Evolutionary conservation across 305 asterid species (phyloP).

Genomic region (Rubia tinctorum): DNA sequence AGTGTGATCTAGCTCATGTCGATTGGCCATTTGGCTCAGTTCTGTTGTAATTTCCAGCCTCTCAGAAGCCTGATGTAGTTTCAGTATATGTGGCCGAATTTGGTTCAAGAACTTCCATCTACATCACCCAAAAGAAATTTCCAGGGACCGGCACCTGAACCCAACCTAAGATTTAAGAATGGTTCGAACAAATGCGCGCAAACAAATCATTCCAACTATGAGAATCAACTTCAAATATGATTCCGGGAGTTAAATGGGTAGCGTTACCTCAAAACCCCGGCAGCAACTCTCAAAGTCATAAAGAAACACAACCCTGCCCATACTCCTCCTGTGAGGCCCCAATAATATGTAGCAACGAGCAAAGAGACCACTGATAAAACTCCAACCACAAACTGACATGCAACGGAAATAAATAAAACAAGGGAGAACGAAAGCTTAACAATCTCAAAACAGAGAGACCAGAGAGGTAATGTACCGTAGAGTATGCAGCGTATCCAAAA

Average conservation of each 20-base stretch:
- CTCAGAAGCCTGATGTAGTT: not conserved
- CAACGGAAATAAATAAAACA: slow-evolving; percentile 12
- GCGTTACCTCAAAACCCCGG: slow-evolving; percentile 65
- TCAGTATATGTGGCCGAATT: not conserved
- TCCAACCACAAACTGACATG: slow-evolving; percentile 61
- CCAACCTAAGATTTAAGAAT: slow-evolving; percentile 43
- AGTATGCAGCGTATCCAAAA: slow-evolving; percentile 85
- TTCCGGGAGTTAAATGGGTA: not conserved
- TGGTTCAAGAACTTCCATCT: slow-evolving; percentile 39
- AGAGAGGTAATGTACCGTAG: slow-evolving; percentile 63
- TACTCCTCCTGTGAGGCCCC: slow-evolving; percentile 82
- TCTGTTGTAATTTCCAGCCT: not conserved
- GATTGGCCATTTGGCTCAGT: not conserved
- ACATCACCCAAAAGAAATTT: slow-evolving; percentile 46
- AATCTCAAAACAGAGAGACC: not conserved
- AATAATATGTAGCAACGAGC: slow-evolving; percentile 51
- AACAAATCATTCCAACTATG: too few species aligned
- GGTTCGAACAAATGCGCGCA: too few species aligned
- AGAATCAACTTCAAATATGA: not conserved
- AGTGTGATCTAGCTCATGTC: not conserved
- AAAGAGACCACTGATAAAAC: slow-evolving; percentile 60
- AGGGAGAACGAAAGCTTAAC: slow-evolving; percentile 13
- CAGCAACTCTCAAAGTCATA: slow-evolving; percentile 80
- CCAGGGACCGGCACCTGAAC: slow-evolving; percentile 85
- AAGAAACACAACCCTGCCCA: slow-evolving; percentile 92